Evolutionary conservation across 1,284 basidiomycete species (phyloP), one percentile per base, ranked within the genome.

Genomic region (Apiotrichum siamense): DNA sequence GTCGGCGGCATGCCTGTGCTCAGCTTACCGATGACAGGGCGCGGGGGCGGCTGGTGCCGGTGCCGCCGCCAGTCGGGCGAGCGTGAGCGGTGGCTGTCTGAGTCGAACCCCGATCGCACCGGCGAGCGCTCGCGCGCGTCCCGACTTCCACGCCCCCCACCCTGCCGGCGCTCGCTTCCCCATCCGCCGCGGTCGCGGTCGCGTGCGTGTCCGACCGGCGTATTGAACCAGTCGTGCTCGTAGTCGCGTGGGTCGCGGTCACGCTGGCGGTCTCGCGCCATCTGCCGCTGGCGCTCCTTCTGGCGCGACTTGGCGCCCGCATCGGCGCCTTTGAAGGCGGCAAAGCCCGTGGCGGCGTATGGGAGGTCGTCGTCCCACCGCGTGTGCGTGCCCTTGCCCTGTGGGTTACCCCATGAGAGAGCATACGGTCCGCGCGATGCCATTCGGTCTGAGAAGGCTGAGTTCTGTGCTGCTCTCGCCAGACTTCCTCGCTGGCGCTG

Each of bases 371-470:
- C 58, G 35, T 54, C 54, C 33, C 47, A 69, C 15, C 62, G 44
- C 13, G 46, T 50, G 49, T 69, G 67, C 1, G 51, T 63, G 20
- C 49, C 57, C 10, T 20, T 29, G 20, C 40, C 23, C 21, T 25
- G 15, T 21, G 25, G 33, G 15, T 17, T 41, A 21, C 39, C 13
- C 32, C 27, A 10, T 3, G 38, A 39, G 9, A 38, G 37, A 10
- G 33, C 40, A 72, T 88, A 93, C 6, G 90, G 90, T 0, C 90
- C 88, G 0, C 80, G 77, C 43, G 79, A 77, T 11, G 82, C 77
- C 63, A 87, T 86, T 62, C 81, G 77, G 23, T 75, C 70, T 57
- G 86, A 82, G 70, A 93, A 94, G 2, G 88, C 88, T 3, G 86
- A 88, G 15, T 79, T 78, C 58, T 85, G 82, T 33, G 71, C 67